Evolutionary conservation across 495 filamentous ascomycete genomes (phyloP).

Genomic region (Penicillium silybi): DNA sequence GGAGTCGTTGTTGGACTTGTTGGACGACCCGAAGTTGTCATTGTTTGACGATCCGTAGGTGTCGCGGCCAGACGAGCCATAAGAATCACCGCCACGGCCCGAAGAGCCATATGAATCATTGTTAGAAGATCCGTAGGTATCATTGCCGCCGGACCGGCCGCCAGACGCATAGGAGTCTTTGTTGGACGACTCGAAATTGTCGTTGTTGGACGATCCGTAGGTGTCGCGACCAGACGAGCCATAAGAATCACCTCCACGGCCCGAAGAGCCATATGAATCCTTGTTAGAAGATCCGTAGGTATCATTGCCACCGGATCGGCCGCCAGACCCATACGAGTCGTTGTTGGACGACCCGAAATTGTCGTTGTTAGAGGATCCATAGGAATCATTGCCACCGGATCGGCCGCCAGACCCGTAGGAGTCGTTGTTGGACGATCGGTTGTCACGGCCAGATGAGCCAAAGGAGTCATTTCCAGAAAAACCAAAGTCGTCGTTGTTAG

Average conservation of each 20-base stretch:
- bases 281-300: not conserved
- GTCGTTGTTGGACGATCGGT: not conserved
- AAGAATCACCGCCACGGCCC: not conserved
- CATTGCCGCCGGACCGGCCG: no score
- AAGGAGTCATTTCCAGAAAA: no score
- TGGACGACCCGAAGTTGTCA: no score
- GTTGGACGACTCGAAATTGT: not conserved
- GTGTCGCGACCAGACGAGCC: not conserved
- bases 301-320: not conserved
- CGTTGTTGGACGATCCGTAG: not conserved
- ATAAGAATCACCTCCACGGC: not conserved
- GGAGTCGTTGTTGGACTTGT: no score
- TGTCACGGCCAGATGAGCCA: no score
- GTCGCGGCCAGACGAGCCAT: not conserved
- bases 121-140: no score
- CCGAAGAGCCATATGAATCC: no score
- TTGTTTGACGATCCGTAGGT: not conserved
- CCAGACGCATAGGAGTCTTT: no score
- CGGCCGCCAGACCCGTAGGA: not conserved
- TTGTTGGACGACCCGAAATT: no score
- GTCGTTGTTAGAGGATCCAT: not conserved
- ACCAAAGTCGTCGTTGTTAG: not conserved
- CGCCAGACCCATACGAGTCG: no score
- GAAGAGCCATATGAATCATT: no score
- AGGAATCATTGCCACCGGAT: not conserved